Evolutionary conservation across 495 filamentous ascomycete genomes (phyloP), one percentile per base, ranked within the genome.

Genomic region (Daldinia vernicosa): DNA sequence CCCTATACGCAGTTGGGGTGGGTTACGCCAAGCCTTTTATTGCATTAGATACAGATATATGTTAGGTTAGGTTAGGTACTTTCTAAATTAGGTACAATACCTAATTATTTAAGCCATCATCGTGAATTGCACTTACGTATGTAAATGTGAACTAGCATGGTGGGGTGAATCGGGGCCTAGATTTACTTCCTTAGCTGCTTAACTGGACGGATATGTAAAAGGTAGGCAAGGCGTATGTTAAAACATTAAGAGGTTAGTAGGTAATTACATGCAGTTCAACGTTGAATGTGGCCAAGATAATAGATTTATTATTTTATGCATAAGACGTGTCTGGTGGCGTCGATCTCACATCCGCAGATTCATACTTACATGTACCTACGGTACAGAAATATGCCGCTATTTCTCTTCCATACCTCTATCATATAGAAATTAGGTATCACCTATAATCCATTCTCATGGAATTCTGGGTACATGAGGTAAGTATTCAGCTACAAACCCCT

Each of bases 401-500:
- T 47, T 22, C 40, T 45, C n/a, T 47, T 22, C 22, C 9, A 22
- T 24, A n/a, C n/a, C n/a, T n/a, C n/a, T n/a, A 12, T 4, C 19
- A 47, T 12, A 9, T 47, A 22, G 2, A 1, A 39, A 37, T 57
- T n/a, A 27, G 26, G 26, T 27, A 54, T 54, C 15, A n/a, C 8
- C 6, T 47, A 47, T 17, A 47, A 9, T 22, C 17, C 7, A 17
- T 17, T 19, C 17, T 4, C 17, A 47, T 24, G 12, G 33, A 35
- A 30, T 28, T 1, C 17, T n/a, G 11, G 24, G 11, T 53, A n/a
- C 26, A 27, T 30, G 22, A 28, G 0, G 32, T 11, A 33, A 1
- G 43, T 47, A 47, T 19, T 56, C 35, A 61, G 14, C 28, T 39
- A 32, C n/a, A 15, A 19, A 60, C 26, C 58, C 58, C 27, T 60